A percentile compares a stretch with the other conserved stretches of the same genome.
Conservation (phyloP, 1,284 basidiomycete genomes). For the Cryptococcus amylolentus region DNA sequence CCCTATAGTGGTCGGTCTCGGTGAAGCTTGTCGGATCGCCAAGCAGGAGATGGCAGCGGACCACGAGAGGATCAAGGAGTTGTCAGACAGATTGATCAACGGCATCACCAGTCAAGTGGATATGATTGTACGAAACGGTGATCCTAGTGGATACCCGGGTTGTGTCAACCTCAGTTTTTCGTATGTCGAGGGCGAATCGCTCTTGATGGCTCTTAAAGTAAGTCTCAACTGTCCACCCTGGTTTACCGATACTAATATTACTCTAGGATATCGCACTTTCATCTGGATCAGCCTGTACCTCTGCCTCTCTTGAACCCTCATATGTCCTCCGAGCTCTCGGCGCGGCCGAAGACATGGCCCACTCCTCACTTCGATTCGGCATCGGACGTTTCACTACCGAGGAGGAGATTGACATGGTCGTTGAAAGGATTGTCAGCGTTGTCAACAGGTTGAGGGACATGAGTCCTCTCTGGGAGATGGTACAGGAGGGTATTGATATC, state of each 20-base stretch:
- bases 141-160: conserved; percentile 79
- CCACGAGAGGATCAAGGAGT: conserved; percentile 67
- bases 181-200: conserved; percentile 95
- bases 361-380: conserved; percentile 95
- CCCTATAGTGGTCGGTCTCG: conserved; percentile 86
- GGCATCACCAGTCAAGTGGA: conserved; percentile 80
- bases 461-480: conserved; percentile 97
- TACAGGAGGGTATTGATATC: conserved; percentile 94
- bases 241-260: not conserved
- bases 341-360: conserved; percentile 97
- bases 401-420: conserved; percentile 92
- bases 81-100: conserved; percentile 78
- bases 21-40: conserved; percentile 91
- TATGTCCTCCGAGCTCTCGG: conserved; percentile 96
- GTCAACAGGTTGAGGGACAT: conserved; percentile 72
- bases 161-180: conserved; percentile 95
- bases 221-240: conserved; percentile 7
- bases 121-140: conserved; percentile 91
- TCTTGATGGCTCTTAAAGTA: conserved; percentile 92
- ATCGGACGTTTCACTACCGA: conserved; percentile 98
- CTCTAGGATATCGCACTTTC: conserved; percentile 88
- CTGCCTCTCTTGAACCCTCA: conserved; percentile 95
- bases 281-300: conserved; percentile 97
- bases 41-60: conserved; percentile 90
- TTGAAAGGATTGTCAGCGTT: conserved; percentile 80